A percentile compares a stretch with the other conserved stretches of the same genome.
These are phyloP conservation scores for Holtermannia corniformis DNA, from an alignment of 768 basidiomycete genomes.

Conservation along the genomic window DNA sequence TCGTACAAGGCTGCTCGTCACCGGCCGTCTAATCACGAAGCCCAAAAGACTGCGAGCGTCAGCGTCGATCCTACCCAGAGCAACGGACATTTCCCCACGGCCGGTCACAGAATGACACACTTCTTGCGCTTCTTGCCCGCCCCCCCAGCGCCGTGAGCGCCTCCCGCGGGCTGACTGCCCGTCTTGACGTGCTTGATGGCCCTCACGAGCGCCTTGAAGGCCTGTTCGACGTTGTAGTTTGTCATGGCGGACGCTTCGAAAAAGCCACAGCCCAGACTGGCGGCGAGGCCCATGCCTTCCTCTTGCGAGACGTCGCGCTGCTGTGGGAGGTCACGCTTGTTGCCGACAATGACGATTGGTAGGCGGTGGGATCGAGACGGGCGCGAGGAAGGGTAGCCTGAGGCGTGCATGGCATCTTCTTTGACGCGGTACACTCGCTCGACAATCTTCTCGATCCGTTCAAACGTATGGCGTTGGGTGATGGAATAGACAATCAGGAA, in stretches of 20 bases:
- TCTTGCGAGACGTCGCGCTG: constrained; percentile 85
- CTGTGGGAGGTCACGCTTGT: constrained; percentile 87
- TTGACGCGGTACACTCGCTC: constrained; percentile 85
- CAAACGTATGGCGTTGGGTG: constrained; percentile 83
- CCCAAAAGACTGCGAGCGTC: not conserved
- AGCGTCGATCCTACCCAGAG: not conserved
- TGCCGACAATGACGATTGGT: constrained; percentile 92
- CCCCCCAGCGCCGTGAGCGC: constrained; percentile 52
- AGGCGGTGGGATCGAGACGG: constrained; percentile 43
- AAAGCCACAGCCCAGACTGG: constrained; percentile 80
- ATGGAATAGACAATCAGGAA: constrained; percentile 96
- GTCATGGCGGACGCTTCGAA: constrained; percentile 97
- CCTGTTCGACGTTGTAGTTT: constrained; percentile 76
- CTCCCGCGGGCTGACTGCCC: constrained; percentile 11
- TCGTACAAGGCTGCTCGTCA: not conserved
- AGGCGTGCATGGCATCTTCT: constrained; percentile 42
- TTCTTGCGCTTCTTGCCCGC: constrained; percentile 60
- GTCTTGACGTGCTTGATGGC: constrained; percentile 26
- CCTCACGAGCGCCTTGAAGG: constrained; percentile 74
- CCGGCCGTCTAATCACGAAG: not conserved
- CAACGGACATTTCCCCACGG: not conserved
- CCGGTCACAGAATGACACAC: constrained; percentile 30
- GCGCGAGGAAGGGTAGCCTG: constrained; percentile 5
- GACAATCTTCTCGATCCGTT: constrained; percentile 78
- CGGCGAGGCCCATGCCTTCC: constrained; percentile 73